A percentile compares a stretch with the other conserved stretches of the same genome.
phyloP scores from a whole-genome alignment of 2,329 filamentous ascomycete genomes.

The Aspergillus hortae region DNA sequence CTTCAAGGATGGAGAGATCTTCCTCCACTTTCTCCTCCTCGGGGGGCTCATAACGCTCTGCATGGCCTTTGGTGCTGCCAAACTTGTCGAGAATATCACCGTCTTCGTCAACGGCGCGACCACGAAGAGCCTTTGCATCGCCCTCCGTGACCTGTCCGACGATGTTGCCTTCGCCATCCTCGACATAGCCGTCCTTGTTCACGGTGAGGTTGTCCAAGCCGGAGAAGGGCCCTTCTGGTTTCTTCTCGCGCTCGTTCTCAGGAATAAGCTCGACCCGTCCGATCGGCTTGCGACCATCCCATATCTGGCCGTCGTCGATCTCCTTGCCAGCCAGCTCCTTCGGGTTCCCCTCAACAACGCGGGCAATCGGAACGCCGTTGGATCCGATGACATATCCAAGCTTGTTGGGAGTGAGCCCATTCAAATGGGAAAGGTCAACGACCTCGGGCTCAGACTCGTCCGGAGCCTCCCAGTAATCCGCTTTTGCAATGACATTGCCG shows the following conservation, averaged over 20 bases:
- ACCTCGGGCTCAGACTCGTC: conserved; percentile 45
- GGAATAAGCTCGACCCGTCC: conserved; percentile 58
- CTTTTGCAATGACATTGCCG: conserved; percentile 60
- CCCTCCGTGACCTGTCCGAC: conserved; percentile 70
- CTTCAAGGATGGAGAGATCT: conserved; percentile 58
- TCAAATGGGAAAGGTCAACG: conserved; percentile 51
- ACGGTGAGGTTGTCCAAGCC: conserved; percentile 56
- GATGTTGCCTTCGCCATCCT: conserved; percentile 74
- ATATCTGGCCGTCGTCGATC: conserved; percentile 56
- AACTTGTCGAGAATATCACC: conserved; percentile 79
- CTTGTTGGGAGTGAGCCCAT: conserved; percentile 56
- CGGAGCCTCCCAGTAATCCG: conserved; percentile 50
- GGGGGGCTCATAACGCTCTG: conserved; percentile 52
- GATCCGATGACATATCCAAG: conserved; percentile 54
- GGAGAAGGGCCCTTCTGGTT: conserved; percentile 56
- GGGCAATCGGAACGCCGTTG: conserved; percentile 54
- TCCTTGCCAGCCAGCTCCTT: conserved; percentile 55
- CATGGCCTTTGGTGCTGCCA: conserved; percentile 58
- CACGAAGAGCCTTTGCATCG: conserved; percentile 68
- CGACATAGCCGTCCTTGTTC: conserved; percentile 56
- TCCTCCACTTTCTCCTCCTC: conserved; percentile 49
- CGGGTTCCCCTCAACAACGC: conserved; percentile 54
- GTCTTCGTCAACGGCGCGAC: conserved; percentile 73
- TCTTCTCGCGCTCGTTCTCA: conserved; percentile 53
- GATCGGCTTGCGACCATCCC: conserved; percentile 54